Evolutionary conservation across 495 filamentous ascomycete species (phyloP), one percentile per base, ranked within the genome.

Genomic region (Podospora comata): DNA sequence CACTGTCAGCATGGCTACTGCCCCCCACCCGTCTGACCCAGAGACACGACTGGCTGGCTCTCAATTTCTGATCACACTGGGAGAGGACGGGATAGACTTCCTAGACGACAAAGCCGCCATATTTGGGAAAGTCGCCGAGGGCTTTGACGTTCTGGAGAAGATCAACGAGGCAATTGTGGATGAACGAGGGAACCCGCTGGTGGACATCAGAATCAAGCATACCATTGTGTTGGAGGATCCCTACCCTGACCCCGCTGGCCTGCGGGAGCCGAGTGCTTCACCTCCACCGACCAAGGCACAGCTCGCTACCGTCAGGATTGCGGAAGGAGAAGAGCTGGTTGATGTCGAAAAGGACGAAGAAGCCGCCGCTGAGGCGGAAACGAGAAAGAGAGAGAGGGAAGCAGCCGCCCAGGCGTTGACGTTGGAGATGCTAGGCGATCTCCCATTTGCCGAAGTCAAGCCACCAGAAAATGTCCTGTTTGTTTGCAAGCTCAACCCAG

Each of bases 401-500:
- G 96, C 96, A 2, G 88, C 92, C 67, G 95, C 95, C 4, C 95
- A 98, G 76, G 95, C 95, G 2, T 78, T 99, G 70, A 99, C 95
- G 0, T 83, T 99, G 56, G 95, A 99, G 77, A 97, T 99, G 90
- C 93, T 99, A 76, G 95, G 95, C 26, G 95, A 99, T 78, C 84
- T 99, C 66, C 96, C 95, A 13, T 99, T 97, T 76, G 95, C 95
- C 66, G 95, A 98, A 79, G 94, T 99, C 76, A 97, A 96, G 69
- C 95, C 95, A 5, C 95, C 95, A 1, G 95, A 99, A 79, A 97
- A 99, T 75, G 89, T 99, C 30, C 83, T 99, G 15, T 99, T 99
- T 74, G 95, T 99, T 67, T 99, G 95, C 89, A 98, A 99, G 77
- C 83, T 99, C 26, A 99, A 99, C 69, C 96, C 96, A 0, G 93